phyloP scores from a whole-genome alignment of 1,284 basidiomycete species.

The Tilletia horrida region DNA sequence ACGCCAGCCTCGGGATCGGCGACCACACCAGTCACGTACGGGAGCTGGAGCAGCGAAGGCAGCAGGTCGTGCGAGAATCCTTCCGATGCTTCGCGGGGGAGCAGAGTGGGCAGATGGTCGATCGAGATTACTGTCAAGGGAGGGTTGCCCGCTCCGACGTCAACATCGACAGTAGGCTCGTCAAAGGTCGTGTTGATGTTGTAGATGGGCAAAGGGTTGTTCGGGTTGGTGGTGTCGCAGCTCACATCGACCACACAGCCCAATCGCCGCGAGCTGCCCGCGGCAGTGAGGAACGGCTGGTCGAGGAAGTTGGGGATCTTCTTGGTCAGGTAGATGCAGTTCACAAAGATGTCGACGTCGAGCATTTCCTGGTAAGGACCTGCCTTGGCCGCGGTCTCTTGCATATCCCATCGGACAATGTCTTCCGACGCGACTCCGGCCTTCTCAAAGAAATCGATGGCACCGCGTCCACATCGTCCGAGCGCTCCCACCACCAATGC shows the following conservation, averaged over 20 bases:
- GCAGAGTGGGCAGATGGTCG: constrained; percentile 91
- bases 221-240: constrained; percentile 98
- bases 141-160: constrained; percentile 34
- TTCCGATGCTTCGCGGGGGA: constrained; percentile 93
- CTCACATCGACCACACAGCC: constrained; percentile 93
- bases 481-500: constrained; percentile 94
- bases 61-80: constrained; percentile 89
- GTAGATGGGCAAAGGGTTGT: constrained; percentile 97
- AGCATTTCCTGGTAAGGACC: constrained; percentile 95
- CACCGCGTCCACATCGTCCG: constrained; percentile 92
- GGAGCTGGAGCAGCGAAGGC: constrained; percentile 63
- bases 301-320: constrained; percentile 87
- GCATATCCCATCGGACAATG: constrained; percentile 96
- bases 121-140: constrained; percentile 85
- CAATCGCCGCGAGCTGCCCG: constrained; percentile 69
- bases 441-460: constrained; percentile 90
- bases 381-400: constrained; percentile 84
- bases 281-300: constrained; percentile 68
- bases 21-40: constrained; percentile 35
- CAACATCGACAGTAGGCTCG: constrained; percentile 82
- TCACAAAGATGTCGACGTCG: constrained; percentile 94
- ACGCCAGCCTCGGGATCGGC: constrained; percentile 21
- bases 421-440: constrained; percentile 74
- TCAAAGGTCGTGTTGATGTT: constrained; percentile 91
- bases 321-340: constrained; percentile 95